Percentiles rank a stretch among this genome's conserved stretches.
Conservation (phyloP, 345 rosid genomes). For the Durio zibethinus region DNA sequence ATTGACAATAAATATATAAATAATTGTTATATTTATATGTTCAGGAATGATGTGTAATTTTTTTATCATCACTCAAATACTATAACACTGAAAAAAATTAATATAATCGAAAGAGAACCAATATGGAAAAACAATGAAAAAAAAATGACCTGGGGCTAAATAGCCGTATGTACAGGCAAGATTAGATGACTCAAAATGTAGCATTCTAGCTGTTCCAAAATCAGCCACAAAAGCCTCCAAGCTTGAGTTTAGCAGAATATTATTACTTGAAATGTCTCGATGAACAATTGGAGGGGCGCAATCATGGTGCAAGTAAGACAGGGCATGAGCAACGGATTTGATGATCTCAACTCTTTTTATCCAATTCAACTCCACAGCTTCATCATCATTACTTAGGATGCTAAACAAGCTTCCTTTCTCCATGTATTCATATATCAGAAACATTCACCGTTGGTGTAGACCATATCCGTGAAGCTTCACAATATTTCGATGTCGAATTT, state of each 20-base stretch:
- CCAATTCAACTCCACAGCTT: conserved; percentile 16
- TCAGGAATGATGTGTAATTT: too few relatives aligned
- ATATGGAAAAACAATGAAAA: background rate
- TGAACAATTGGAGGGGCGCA: conserved; percentile 2
- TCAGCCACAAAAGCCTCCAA: conserved; percentile 15
- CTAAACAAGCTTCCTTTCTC: background rate
- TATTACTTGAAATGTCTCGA: conserved; percentile 16
- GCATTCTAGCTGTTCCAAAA: conserved; percentile 15
- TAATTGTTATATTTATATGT: too few relatives aligned
- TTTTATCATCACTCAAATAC: too few relatives aligned
- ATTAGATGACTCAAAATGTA: conserved; percentile 12
- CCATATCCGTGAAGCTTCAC: background rate
- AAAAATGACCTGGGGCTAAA: conserved; percentile 24
- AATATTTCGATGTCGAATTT: background rate
- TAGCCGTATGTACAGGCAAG: conserved; percentile 15
- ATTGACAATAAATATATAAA: too few relatives aligned
- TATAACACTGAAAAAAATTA: too few relatives aligned
- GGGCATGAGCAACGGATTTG: conserved; percentile 1
- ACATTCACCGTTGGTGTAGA: background rate
- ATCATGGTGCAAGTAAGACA: conserved; percentile 19
- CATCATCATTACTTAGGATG: background rate
- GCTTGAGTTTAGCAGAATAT: conserved; percentile 5
- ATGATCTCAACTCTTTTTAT: conserved; percentile 5
- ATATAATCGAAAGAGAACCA: too few relatives aligned
- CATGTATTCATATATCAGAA: background rate